Percentiles rank a stretch among this genome's conserved stretches.
These are phyloP conservation scores for Plenodomus biglobosus DNA, from an alignment of 2,329 filamentous ascomycete genomes.

Conservation along the genomic window DNA sequence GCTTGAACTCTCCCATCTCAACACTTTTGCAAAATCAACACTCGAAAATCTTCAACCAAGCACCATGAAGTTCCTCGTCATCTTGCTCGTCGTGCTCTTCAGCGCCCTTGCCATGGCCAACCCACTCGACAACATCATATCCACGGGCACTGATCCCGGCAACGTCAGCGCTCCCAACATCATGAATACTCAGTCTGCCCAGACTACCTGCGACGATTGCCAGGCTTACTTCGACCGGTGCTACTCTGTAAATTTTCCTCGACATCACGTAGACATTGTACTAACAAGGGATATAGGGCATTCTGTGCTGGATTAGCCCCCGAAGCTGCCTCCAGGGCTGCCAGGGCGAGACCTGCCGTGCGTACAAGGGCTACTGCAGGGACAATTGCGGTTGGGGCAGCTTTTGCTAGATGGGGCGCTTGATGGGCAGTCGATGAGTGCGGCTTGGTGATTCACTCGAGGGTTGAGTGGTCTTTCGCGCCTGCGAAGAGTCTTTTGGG, in stretches of 20 bases:
- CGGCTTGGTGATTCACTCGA: no score
- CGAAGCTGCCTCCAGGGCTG: neutral
- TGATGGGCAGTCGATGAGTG: no score
- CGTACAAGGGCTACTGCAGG: neutral
- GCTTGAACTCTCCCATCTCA: no score
- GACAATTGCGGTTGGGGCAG: slow-evolving; percentile 34
- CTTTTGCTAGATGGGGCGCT: slow-evolving; percentile 10
- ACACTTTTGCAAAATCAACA: no score
- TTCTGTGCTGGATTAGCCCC: neutral
- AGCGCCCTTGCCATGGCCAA: slow-evolving; percentile 2
- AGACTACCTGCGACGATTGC: neutral
- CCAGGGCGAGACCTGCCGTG: neutral
- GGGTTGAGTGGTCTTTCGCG: no score
- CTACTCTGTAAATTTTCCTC: neutral
- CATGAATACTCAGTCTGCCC: slow-evolving; percentile 6
- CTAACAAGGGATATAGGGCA: neutral
- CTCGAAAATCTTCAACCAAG: no score
- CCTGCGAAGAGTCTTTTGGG: no score
- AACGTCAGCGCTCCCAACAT: slow-evolving; percentile 9
- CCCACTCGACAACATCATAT: slow-evolving; percentile 13
- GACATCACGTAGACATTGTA: neutral
- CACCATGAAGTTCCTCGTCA: neutral
- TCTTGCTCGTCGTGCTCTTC: neutral
- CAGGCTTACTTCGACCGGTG: neutral
- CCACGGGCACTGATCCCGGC: slow-evolving; percentile 6